Percentiles rank a stretch among this genome's conserved stretches.
phyloP scores from a whole-genome alignment of 768 basidiomycete genomes.

The Saitozyma podzolica region DNA sequence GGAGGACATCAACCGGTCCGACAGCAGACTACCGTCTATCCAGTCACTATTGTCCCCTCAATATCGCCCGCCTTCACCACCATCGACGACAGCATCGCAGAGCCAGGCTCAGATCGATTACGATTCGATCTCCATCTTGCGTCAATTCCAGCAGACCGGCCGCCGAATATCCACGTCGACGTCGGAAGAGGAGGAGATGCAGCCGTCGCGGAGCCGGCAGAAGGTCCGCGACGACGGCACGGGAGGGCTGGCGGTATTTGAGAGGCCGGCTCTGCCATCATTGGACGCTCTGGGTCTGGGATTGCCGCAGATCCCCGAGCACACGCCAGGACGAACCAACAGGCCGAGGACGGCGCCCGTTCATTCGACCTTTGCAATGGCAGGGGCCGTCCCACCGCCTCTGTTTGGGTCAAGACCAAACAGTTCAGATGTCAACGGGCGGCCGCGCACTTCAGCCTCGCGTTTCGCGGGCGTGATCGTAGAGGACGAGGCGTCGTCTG shows the following conservation, averaged over 20 bases:
- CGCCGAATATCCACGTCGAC: constrained; percentile 42
- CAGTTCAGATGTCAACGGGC: too few species aligned
- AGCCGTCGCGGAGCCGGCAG: constrained; percentile 32
- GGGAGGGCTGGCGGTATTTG: background rate
- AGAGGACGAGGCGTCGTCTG: too few species aligned
- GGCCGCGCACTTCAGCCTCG: too few species aligned
- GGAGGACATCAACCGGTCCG: background rate
- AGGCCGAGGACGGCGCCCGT: constrained; percentile 39
- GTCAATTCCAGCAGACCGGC: constrained; percentile 31
- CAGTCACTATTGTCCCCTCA: constrained; percentile 3
- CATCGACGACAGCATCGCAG: constrained; percentile 12
- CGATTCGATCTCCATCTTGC: constrained; percentile 18
- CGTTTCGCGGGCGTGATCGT: too few species aligned
- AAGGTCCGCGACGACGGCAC: background rate
- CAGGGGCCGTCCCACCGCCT: constrained; percentile 3
- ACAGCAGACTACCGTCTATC: background rate
- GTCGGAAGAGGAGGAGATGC: constrained; percentile 45
- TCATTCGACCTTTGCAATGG: constrained; percentile 25
- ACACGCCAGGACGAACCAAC: constrained; percentile 9
- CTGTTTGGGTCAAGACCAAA: constrained; percentile 2
- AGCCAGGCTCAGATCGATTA: constrained; percentile 6
- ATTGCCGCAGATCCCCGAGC: constrained; percentile 34
- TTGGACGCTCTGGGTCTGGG: constrained; percentile 37
- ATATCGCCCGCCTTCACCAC: constrained; percentile 10
- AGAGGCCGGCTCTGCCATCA: constrained; percentile 30